These are phyloP conservation scores for Tylopilus balloui DNA, from an alignment of 768 basidiomycete genomes.

Conservation along the genomic window DNA sequence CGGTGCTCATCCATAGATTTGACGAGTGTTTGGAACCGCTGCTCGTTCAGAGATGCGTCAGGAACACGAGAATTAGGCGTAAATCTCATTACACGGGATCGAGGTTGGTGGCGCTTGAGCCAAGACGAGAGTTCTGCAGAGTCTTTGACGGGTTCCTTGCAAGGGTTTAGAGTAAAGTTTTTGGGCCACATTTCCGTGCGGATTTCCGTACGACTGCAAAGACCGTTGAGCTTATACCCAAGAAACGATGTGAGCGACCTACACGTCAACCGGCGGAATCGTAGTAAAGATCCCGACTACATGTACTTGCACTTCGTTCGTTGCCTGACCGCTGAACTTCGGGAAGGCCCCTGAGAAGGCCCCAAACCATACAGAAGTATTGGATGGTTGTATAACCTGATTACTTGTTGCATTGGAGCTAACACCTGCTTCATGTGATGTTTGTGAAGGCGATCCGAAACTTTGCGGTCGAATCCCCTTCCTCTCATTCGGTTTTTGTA, in stretches of 20 bases:
- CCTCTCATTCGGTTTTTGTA: constrained; percentile 49
- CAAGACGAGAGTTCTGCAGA: constrained; percentile 41
- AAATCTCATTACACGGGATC: constrained; percentile 41
- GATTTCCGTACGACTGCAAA: constrained; percentile 43
- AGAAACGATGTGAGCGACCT: constrained; percentile 17
- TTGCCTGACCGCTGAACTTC: constrained; percentile 35
- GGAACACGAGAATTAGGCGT: constrained; percentile 26
- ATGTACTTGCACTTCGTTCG: constrained; percentile 36
- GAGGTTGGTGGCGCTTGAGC: constrained; percentile 38
- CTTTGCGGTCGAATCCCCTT: constrained; percentile 30
- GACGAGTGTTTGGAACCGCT: constrained; percentile 39
- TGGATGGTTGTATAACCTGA: constrained; percentile 2
- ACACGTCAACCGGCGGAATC: constrained; percentile 32
- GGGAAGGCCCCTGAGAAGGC: constrained; percentile 39
- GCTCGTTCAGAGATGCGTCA: constrained; percentile 40
- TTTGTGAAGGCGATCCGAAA: constrained; percentile 15
- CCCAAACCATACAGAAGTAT: constrained; percentile 43
- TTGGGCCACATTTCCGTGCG: constrained; percentile 52
- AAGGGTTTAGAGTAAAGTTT: constrained; percentile 37
- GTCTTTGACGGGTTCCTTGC: constrained; percentile 40
- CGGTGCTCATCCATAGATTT: constrained; percentile 40
- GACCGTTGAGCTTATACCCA: constrained; percentile 1
- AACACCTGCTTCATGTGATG: constrained; percentile 11
- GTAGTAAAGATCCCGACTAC: constrained; percentile 25
- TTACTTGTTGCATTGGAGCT: constrained; percentile 1